A percentile compares a stretch with the other conserved stretches of the same genome.
phyloP scores from a whole-genome alignment of 1,284 basidiomycete genomes.

The Pterula multifida region DNA sequence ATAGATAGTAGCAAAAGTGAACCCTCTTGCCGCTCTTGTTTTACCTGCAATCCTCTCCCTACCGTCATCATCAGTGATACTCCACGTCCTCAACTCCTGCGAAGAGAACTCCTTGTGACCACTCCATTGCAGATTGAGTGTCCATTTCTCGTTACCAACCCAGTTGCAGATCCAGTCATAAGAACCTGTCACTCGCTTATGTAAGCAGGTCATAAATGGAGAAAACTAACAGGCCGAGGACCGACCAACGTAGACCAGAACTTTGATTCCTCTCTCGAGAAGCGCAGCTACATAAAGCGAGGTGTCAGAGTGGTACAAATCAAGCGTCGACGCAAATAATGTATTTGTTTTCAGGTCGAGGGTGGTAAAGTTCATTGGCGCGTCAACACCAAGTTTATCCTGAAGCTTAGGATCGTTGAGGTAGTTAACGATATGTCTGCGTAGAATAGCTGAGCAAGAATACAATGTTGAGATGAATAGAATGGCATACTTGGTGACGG shows the following conservation, averaged over 20 bases:
- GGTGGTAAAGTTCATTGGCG: conserved; percentile 33
- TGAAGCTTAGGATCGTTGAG: conserved; percentile 46
- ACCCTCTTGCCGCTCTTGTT: conserved; percentile 40
- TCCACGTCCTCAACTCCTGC: conserved; percentile 44
- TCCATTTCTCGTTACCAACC: conserved; percentile 61
- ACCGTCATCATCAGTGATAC: conserved; percentile 26
- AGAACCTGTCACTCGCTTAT: conserved; percentile 25
- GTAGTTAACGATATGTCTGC: conserved; percentile 37
- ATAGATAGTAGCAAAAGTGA: conserved; percentile 53
- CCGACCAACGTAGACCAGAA: conserved; percentile 52
- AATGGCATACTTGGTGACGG: conserved; percentile 26
- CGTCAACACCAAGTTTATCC: conserved; percentile 45
- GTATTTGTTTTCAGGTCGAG: conserved; percentile 30
- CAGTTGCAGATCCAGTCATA: conserved; percentile 73
- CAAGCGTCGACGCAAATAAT: conserved; percentile 28
- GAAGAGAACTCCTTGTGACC: conserved; percentile 37
- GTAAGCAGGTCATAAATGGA: too few relatives aligned
- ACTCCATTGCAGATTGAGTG: conserved; percentile 50
- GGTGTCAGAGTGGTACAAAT: conserved; percentile 27
- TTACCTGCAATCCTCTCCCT: conserved; percentile 30
- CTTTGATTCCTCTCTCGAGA: conserved; percentile 62
- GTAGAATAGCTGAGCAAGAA: conserved; percentile 2
- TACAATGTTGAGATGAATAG: conserved; percentile 1
- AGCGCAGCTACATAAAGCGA: conserved; percentile 53
- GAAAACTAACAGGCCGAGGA: neutral